phyloP scores from a whole-genome alignment of 805 yeast genomes.

The Metschnikowia rubicola region DNA sequence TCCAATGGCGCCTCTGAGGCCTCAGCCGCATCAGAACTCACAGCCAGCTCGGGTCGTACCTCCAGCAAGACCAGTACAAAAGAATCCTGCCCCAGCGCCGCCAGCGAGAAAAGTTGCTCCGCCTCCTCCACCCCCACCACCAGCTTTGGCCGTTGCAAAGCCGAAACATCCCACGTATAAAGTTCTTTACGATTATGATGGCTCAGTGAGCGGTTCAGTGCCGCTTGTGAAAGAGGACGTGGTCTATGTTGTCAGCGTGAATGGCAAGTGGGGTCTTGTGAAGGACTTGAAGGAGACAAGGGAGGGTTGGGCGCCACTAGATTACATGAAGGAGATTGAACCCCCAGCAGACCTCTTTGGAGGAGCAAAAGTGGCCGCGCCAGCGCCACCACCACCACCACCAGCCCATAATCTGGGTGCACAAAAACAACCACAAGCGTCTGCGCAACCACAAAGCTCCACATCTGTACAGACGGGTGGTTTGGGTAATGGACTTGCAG shows the following conservation, averaged over 20 bases:
- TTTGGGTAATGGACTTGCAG: constrained; percentile 59
- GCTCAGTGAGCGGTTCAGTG: constrained; percentile 77
- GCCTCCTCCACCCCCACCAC: constrained; percentile 56
- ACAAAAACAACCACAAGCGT: constrained; percentile 21
- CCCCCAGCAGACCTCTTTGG: constrained; percentile 39
- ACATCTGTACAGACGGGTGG: constrained; percentile 22
- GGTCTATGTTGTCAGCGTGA: constrained; percentile 66
- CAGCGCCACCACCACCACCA: constrained; percentile 35
- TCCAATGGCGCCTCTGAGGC: constrained; percentile 23
- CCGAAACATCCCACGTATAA: constrained; percentile 75
- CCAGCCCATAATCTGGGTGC: background rate
- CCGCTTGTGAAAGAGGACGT: constrained; percentile 76
- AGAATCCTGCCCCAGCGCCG: constrained; percentile 54
- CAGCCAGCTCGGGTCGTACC: constrained; percentile 15
- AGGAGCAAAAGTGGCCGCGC: constrained; percentile 24
- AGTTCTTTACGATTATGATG: constrained; percentile 86
- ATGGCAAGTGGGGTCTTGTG: constrained; percentile 94
- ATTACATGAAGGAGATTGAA: constrained; percentile 67
- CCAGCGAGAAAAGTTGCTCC: constrained; percentile 45
- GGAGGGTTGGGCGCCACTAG: constrained; percentile 98
- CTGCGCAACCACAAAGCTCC: constrained; percentile 17
- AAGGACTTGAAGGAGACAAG: constrained; percentile 66
- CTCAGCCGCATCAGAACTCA: constrained; percentile 3
- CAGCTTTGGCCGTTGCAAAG: constrained; percentile 51
- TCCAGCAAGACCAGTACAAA: constrained; percentile 25